Evolutionary conservation across 164 flowering plant genomes (phyloP).

Genomic region (Tetracentron sinense): DNA sequence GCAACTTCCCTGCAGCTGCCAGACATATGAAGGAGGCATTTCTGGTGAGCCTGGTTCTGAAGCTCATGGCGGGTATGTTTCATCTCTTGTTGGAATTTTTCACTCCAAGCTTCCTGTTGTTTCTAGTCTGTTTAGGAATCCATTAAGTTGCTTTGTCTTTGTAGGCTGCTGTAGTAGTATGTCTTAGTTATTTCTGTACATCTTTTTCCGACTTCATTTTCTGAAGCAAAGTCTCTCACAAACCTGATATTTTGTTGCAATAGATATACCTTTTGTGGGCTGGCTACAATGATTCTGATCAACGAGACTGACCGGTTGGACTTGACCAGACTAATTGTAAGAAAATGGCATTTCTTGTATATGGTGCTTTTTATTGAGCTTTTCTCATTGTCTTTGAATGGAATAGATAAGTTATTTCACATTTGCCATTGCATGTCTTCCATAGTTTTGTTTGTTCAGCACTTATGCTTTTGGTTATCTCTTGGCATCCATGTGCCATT

Average conservation of each 20-base stretch:
- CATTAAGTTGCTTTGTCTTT: not conserved
- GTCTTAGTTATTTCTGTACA: not conserved
- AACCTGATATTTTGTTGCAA: constrained; percentile 9
- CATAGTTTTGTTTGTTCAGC: not conserved
- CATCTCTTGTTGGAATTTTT: constrained; percentile 7
- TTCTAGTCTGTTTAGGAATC: not conserved
- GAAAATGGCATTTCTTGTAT: constrained; percentile 21
- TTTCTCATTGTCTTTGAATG: not conserved
- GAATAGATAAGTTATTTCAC: not conserved
- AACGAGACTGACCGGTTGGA: constrained; percentile 77
- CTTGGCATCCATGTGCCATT: not conserved
- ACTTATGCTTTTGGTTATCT: not conserved
- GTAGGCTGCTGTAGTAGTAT: not conserved
- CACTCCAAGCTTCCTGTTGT: constrained; percentile 9
- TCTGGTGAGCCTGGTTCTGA: constrained; percentile 96
- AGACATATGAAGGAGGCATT: constrained; percentile 97
- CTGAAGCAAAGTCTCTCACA: not conserved
- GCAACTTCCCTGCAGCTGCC: constrained; percentile 61
- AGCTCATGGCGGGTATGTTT: constrained; percentile 99
- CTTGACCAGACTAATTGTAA: constrained; percentile 68
- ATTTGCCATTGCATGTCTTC: not conserved
- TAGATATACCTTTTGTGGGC: constrained; percentile 94
- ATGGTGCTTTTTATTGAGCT: constrained; percentile 5
- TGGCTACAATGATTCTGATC: constrained; percentile 84
- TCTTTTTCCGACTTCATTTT: not conserved